These are phyloP conservation scores for Colletotrichum musae DNA, from an alignment of 2,329 filamentous ascomycete species.

Conservation along the genomic window DNA sequence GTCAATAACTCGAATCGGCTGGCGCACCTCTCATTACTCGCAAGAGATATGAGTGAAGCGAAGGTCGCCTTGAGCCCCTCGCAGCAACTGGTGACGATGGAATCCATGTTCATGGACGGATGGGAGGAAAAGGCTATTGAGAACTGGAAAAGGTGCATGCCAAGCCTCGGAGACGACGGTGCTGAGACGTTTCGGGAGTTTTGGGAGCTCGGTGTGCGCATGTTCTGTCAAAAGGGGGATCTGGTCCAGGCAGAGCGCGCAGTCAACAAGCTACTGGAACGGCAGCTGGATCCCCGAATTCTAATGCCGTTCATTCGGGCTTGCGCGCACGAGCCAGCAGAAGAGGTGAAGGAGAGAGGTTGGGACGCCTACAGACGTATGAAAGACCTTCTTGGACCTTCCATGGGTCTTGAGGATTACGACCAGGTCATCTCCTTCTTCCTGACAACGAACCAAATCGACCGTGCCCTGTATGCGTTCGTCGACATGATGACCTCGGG, in stretches of 20 bases:
- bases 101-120: slow-evolving; percentile 76
- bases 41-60: slow-evolving; percentile 75
- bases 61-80: slow-evolving; percentile 67
- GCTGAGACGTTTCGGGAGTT: slow-evolving; percentile 66
- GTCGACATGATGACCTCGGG: slow-evolving; percentile 89
- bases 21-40: slow-evolving; percentile 72
- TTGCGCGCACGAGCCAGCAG: slow-evolving; percentile 68
- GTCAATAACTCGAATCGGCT: slow-evolving; percentile 68
- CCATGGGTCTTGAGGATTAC: slow-evolving; percentile 81
- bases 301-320: slow-evolving; percentile 79
- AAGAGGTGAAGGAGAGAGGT: slow-evolving; percentile 66
- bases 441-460: slow-evolving; percentile 74
- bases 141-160: slow-evolving; percentile 73
- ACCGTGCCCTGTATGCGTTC: slow-evolving; percentile 82
- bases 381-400: slow-evolving; percentile 69
- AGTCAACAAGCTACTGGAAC: slow-evolving; percentile 67
- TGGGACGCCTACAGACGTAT: slow-evolving; percentile 79
- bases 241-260: slow-evolving; percentile 71
- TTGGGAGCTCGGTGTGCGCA: slow-evolving; percentile 76
- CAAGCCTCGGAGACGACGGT: slow-evolving; percentile 63
- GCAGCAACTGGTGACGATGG: slow-evolving; percentile 77
- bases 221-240: slow-evolving; percentile 72
- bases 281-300: slow-evolving; percentile 67
- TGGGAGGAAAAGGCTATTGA: slow-evolving; percentile 72
- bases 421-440: slow-evolving; percentile 81